phyloP scores from a whole-genome alignment of 441 rosid genomes.

The Pelargonium citronellum region DNA sequence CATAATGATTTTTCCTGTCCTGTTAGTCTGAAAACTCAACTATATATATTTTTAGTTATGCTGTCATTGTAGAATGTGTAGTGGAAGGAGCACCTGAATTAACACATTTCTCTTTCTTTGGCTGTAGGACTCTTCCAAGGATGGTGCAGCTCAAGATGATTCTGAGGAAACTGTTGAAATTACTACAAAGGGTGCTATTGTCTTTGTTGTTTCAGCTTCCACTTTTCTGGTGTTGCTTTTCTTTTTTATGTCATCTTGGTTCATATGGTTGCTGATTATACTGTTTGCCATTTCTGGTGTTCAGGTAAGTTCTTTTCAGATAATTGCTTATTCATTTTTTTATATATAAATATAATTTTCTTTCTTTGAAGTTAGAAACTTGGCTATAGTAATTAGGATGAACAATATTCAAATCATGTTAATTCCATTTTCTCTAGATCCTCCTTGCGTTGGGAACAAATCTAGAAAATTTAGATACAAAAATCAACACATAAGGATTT shows the following conservation, averaged over 20 bases:
- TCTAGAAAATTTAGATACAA: no score
- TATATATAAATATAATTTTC: background rate
- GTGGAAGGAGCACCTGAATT: background rate
- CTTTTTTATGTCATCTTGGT: conserved; percentile 95
- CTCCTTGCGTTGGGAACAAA: background rate
- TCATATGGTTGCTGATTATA: conserved; percentile 69
- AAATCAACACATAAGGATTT: no score
- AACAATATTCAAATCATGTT: conserved; percentile 2
- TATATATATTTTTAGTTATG: background rate
- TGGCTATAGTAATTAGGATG: background rate
- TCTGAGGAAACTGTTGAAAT: conserved; percentile 73
- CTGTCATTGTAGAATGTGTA: background rate
- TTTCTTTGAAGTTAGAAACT: conserved; percentile 9
- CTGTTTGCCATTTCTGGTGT: conserved; percentile 88
- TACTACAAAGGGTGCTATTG: conserved; percentile 69
- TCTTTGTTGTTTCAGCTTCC: conserved; percentile 84
- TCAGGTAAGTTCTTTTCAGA: conserved; percentile 45
- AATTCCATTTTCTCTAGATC: conserved; percentile 1
- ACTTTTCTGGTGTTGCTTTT: conserved; percentile 77
- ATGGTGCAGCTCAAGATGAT: conserved; percentile 38
- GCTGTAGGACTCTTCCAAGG: conserved; percentile 36
- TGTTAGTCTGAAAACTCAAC: background rate
- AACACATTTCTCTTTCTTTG: conserved; percentile 15
- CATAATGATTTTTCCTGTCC: background rate
- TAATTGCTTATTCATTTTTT: background rate